A percentile compares a stretch with the other conserved stretches of the same genome.
Conservation (phyloP, 805 yeast species). For the Wickerhamomyces subpelliculosus region DNA sequence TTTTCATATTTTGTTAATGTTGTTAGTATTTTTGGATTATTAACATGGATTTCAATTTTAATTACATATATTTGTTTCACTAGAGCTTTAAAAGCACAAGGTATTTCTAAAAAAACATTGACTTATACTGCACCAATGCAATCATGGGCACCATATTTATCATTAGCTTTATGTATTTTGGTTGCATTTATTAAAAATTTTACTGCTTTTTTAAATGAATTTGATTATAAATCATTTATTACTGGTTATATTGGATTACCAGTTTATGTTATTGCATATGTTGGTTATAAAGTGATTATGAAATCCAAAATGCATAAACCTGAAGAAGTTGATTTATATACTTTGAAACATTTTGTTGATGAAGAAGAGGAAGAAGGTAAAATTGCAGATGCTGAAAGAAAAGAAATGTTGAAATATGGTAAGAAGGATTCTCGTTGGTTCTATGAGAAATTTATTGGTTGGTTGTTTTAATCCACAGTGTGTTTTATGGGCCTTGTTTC, state of each 20-base stretch:
- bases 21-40: conserved; percentile 66
- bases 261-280: conserved; percentile 44
- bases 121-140: conserved; percentile 61
- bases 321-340: conserved; percentile 53
- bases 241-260: conserved; percentile 70
- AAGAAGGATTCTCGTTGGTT: conserved; percentile 36
- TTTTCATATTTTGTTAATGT: conserved; percentile 70
- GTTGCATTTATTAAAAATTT: conserved; percentile 63
- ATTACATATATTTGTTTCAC: conserved; percentile 61
- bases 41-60: conserved; percentile 70
- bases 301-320: conserved; percentile 44
- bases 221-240: conserved; percentile 60
- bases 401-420: conserved; percentile 17
- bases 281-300: conserved; percentile 51
- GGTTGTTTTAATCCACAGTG: too few species aligned
- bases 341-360: conserved; percentile 38
- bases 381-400: conserved; percentile 18
- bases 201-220: conserved; percentile 59
- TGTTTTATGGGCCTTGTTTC: too few species aligned
- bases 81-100: conserved; percentile 63
- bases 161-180: conserved; percentile 45
- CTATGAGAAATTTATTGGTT: conserved; percentile 40
- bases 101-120: conserved; percentile 46
- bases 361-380: conserved; percentile 23
- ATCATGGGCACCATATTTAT: conserved; percentile 59